Percentiles rank a stretch among this genome's conserved stretches.
Conservation (phyloP, 768 basidiomycete species). For the Botryobasidium botryosum region DNA sequence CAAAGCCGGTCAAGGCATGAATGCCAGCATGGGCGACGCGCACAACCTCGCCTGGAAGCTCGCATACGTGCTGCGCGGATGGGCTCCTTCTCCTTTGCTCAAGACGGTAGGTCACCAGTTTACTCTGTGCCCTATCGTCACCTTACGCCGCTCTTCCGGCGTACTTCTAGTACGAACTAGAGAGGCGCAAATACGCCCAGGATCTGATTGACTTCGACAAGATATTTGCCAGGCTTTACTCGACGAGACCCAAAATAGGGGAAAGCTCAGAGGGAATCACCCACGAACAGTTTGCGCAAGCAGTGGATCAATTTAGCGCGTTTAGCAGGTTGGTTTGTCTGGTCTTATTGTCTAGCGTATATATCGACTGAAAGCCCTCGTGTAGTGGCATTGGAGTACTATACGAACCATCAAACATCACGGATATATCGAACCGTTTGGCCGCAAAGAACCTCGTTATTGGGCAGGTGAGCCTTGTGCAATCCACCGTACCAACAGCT, state of each 20-base stretch:
- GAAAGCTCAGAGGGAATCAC: conserved; percentile 28
- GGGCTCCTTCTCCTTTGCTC: too few relatives aligned
- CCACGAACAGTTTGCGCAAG: conserved; percentile 35
- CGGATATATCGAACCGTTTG: conserved; percentile 23
- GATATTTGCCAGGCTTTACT: conserved; percentile 46
- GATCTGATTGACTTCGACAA: conserved; percentile 60
- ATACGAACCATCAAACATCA: conserved; percentile 33
- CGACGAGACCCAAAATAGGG: conserved; percentile 40
- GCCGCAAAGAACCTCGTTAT: conserved; percentile 27
- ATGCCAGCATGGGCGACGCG: neutral
- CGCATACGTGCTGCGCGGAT: neutral
- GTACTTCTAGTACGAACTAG: too few relatives aligned
- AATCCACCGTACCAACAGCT: neutral
- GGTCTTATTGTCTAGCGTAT: neutral
- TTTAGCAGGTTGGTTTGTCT: conserved; percentile 27
- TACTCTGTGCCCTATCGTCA: too few relatives aligned
- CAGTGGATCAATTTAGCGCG: conserved; percentile 34
- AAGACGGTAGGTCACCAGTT: conserved; percentile 36
- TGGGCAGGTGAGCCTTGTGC: conserved; percentile 20
- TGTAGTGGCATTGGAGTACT: conserved; percentile 36
- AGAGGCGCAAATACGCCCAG: too few relatives aligned
- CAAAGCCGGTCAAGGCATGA: neutral
- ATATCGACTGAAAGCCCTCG: neutral
- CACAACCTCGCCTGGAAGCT: neutral
- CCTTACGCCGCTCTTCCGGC: too few relatives aligned